A percentile compares a stretch with the other conserved stretches of the same genome.
Evolutionary conservation across 73 alveolate species (phyloP).

Genomic region (Tetrahymena elliotti): DNA sequence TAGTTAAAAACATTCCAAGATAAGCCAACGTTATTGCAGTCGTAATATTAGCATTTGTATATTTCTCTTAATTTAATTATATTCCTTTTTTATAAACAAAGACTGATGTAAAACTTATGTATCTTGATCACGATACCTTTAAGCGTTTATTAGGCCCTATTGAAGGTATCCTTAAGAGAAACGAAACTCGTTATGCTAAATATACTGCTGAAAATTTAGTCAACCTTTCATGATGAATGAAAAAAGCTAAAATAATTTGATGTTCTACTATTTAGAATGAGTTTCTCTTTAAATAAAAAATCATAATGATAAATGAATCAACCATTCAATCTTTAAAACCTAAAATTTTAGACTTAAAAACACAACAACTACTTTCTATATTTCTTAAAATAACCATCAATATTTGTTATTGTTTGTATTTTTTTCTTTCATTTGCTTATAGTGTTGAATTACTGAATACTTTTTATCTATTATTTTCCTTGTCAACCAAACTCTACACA

Average conservation of each 20-base stretch:
- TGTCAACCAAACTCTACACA: too few relatives aligned
- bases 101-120: conserved; percentile 50
- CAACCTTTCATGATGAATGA: background rate
- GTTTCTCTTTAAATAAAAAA: background rate
- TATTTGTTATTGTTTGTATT: background rate
- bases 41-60: background rate
- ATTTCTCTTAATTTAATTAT: background rate
- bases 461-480: too few relatives aligned
- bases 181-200: conserved; percentile 9
- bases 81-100: background rate
- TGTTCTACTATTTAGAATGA: background rate
- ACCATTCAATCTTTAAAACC: background rate
- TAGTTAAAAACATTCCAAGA: conserved; percentile 84
- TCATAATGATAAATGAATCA: too few relatives aligned
- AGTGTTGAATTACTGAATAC: background rate
- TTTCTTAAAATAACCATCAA: background rate
- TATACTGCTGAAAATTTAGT: background rate
- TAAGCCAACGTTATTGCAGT: conserved; percentile 81
- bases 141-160: conserved; percentile 60
- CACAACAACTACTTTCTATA: too few relatives aligned
- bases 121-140: conserved; percentile 53
- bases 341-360: too few relatives aligned
- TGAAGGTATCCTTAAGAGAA: conserved; percentile 60
- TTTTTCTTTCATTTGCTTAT: background rate
- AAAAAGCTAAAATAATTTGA: background rate